Conservation (phyloP, 768 basidiomycete genomes). For the Trametes sanguinea region DNA sequence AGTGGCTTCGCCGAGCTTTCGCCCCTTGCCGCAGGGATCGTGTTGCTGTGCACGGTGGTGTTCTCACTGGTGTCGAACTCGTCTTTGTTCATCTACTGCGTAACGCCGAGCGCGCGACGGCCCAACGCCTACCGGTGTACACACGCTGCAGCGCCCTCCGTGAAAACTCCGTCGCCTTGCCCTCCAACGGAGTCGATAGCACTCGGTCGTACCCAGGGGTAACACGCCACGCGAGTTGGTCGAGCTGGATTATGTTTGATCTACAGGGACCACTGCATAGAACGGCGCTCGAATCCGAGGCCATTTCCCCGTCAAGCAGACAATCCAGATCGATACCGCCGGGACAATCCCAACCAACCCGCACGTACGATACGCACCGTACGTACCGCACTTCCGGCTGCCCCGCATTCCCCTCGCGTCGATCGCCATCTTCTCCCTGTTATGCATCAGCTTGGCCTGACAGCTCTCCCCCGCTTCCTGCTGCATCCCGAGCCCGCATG, state of each 20-base stretch:
- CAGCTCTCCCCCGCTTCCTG: slow-evolving; percentile 3
- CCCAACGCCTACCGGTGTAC: background rate
- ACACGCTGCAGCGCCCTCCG: slow-evolving; percentile 13
- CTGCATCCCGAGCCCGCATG: background rate
- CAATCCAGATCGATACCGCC: background rate
- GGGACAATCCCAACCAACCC: background rate
- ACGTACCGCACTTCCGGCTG: background rate
- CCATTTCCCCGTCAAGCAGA: background rate
- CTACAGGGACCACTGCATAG: background rate
- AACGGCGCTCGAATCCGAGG: background rate
- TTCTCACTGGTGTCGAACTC: background rate
- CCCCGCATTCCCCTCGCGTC: background rate
- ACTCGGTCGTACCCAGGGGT: background rate
- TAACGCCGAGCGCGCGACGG: slow-evolving; percentile 2
- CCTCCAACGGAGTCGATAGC: background rate
- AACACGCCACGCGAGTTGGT: background rate
- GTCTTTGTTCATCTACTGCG: background rate
- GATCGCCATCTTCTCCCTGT: background rate
- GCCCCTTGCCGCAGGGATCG: background rate
- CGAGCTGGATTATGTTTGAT: background rate
- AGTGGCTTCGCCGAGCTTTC: slow-evolving; percentile 4
- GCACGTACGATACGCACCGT: background rate
- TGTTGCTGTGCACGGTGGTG: background rate
- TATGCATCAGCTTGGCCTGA: background rate
- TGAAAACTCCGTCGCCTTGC: slow-evolving; percentile 8